Evolutionary conservation across 306 rosid species (phyloP).

Genomic region (Carpinus viminea): DNA sequence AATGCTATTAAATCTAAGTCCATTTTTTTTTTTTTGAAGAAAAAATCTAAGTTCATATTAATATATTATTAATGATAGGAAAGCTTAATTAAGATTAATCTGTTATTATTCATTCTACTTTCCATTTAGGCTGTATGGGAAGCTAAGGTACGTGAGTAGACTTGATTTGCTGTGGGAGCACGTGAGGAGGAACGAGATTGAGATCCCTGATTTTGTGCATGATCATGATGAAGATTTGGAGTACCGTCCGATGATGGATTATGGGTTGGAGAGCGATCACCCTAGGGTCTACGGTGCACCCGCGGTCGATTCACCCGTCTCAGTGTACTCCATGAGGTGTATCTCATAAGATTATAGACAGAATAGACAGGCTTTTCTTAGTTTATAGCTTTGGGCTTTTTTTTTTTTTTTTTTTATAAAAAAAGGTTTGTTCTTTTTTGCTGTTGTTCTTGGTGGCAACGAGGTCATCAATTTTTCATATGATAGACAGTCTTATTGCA

Average conservation of each 20-base stretch:
- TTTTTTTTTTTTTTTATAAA: not conserved
- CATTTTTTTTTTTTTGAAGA: too few species aligned
- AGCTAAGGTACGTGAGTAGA: constrained; percentile 78
- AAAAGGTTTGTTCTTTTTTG: too few species aligned
- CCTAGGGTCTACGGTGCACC: constrained; percentile 71
- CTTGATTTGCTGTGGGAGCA: constrained; percentile 81
- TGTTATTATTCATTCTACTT: too few species aligned
- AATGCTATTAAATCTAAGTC: too few species aligned
- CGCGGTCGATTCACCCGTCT: constrained; percentile 54
- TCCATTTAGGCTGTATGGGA: constrained; percentile 57
- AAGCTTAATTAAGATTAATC: too few species aligned
- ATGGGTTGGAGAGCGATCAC: constrained; percentile 89
- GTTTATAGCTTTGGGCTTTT: not conserved
- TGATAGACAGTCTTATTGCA: too few species aligned
- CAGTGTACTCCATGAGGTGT: constrained; percentile 89
- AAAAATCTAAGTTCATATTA: too few species aligned
- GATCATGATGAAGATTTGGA: constrained; percentile 97
- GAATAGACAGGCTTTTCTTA: not conserved
- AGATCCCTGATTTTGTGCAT: constrained; percentile 72
- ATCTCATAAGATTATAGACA: constrained; percentile 49
- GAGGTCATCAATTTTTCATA: too few species aligned
- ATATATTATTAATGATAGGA: too few species aligned
- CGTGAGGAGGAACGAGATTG: constrained; percentile 71
- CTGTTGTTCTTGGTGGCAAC: too few species aligned
- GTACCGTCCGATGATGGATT: constrained; percentile 91